A percentile compares a stretch with the other conserved stretches of the same genome.
Conservation (phyloP, 345 rosid genomes). For the Lepidium didymum region DNA sequence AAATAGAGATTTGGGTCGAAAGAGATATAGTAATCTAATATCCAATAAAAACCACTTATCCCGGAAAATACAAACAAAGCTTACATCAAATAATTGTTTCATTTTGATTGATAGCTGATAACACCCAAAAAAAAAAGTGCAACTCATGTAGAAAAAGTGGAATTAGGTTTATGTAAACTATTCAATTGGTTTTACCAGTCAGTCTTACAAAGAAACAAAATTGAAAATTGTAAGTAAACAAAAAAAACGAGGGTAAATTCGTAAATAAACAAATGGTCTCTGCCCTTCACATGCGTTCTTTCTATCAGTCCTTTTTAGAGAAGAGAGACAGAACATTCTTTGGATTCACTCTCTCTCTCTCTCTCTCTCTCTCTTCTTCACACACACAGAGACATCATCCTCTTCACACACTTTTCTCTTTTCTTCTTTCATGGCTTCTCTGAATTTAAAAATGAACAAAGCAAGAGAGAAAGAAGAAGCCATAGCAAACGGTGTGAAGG, state of each 20-base stretch:
- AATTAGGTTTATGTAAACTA: neutral
- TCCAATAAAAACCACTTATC: neutral
- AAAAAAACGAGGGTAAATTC: slow-evolving; percentile 22
- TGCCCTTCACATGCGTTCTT: slow-evolving; percentile 39
- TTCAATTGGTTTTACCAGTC: neutral
- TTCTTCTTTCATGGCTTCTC: slow-evolving; percentile 52
- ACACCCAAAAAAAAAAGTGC: neutral
- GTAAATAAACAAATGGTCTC: slow-evolving; percentile 26
- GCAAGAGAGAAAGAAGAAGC: slow-evolving; percentile 61
- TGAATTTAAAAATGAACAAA: slow-evolving; percentile 27
- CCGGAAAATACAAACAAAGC: neutral
- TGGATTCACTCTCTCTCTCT: slow-evolving; percentile 27
- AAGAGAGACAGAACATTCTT: slow-evolving; percentile 40
- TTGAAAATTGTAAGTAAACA: neutral
- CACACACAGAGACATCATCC: slow-evolving; percentile 37
- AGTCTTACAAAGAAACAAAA: neutral
- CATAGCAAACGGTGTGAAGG: slow-evolving; percentile 82
- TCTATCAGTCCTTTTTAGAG: slow-evolving; percentile 30
- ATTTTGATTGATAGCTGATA: neutral
- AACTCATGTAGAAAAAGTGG: neutral
- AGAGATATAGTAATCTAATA: neutral
- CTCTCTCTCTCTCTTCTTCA: slow-evolving; percentile 6
- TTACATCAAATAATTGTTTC: neutral
- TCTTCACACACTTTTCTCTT: slow-evolving; percentile 11
- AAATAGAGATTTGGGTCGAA: no score